Base-by-base conservation (phyloP, 148 eudicot species). In the Vaccinium macrocarpon region DNA sequence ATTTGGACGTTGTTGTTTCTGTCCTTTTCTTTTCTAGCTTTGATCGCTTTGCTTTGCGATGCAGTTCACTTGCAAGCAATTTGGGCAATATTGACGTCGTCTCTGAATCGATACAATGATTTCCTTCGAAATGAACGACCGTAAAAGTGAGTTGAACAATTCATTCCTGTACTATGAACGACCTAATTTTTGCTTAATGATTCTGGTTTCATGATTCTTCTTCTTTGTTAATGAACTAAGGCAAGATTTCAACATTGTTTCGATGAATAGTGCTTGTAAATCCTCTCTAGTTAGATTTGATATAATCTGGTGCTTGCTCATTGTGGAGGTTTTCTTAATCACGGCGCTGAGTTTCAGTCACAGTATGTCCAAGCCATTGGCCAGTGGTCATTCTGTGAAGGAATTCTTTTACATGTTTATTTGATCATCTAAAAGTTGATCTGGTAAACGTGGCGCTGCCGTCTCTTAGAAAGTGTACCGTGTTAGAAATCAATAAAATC, bases 71-170 rank as follows among this genome's bases (percentile, higher is more conserved):
- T 42, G 51, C 15, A 57, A 57, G 59, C 25, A 15, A 46, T 21
- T 76, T 72, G 12, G 55, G 80, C 83, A 35, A 49, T 79, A 21
- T 19, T 32, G 21, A 81, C 16, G 38, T 50, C 48, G 55, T 83
- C 32, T 83, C 51, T 11, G 81, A 84, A 50, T 57, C n/a, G 27
- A 18, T 82, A 76, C 81, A 42, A 93, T 91, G 95, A 64, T 90
- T 78, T 93, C 95, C 29, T 89, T 93, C 57, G 95, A 93, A 88
- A 90, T 93, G 94, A 83, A 91, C 75, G 94, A 91, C 80, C 85
- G 87, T 18, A 93, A 90, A 88, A 93, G 95, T 93, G 85, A 87
- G 94, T 59, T 85, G 52, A 35, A 78, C 71, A 29, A 76, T 77
- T 77, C 19, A 27, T 77, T 68, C 19, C 18, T 55, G 18, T 42